These are phyloP conservation scores for Dothideomycetes sp. DNA, from an alignment of 2,329 filamentous ascomycete species.

Conservation along the genomic window DNA sequence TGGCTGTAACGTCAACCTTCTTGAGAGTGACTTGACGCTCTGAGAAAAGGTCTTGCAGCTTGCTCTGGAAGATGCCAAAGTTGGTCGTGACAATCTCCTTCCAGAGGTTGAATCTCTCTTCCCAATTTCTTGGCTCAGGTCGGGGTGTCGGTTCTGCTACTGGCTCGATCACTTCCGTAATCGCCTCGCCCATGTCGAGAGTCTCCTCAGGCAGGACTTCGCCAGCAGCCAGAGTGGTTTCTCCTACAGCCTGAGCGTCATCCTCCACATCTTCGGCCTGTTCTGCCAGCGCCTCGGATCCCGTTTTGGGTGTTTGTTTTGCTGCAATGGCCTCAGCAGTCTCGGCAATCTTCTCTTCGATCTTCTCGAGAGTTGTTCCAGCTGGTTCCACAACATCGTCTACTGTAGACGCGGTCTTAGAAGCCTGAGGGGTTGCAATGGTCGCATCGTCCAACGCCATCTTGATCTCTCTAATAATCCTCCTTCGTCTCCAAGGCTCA, in stretches of 20 bases:
- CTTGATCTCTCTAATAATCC: constrained; percentile 70
- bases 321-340: constrained; percentile 17
- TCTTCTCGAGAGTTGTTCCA: constrained; percentile 15
- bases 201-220: constrained; percentile 21
- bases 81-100: background rate
- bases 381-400: background rate
- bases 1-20: constrained; percentile 37
- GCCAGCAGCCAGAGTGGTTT: constrained; percentile 16
- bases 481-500: constrained; percentile 79
- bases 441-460: constrained; percentile 59
- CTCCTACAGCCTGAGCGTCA: constrained; percentile 8
- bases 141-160: background rate
- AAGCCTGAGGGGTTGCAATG: constrained; percentile 16
- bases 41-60: constrained; percentile 31
- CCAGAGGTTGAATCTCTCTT: constrained; percentile 7
- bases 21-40: constrained; percentile 36
- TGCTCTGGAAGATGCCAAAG: constrained; percentile 1
- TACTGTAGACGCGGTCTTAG: background rate
- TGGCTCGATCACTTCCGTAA: background rate
- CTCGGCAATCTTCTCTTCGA: constrained; percentile 20
- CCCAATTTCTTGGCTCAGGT: constrained; percentile 2
- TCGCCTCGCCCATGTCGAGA: constrained; percentile 12
- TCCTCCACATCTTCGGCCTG: constrained; percentile 3
- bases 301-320: constrained; percentile 4
- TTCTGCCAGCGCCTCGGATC: background rate